Evolutionary conservation across 2,329 filamentous ascomycete species (phyloP), one percentile per base, ranked within the genome.

Genomic region (Cytospora schulzeri): DNA sequence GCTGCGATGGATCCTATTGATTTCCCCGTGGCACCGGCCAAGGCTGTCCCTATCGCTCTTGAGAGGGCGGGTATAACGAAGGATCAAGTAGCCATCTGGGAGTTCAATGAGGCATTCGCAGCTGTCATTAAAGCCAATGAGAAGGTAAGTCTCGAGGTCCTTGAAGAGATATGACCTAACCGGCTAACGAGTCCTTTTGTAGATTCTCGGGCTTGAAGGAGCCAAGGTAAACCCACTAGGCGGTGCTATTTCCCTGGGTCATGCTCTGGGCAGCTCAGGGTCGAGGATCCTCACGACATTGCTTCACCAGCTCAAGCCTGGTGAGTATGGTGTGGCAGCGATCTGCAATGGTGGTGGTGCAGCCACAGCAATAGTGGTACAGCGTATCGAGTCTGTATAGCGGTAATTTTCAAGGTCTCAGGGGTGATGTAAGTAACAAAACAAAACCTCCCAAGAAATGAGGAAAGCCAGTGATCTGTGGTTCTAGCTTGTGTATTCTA

Each of bases 101-200:
- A 98, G 76, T 97, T 99, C 78, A 99, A 99, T 77, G 95, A 99
- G 80, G 95, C 95, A 0, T 99, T 99, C 75, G 94, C 95, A 31
- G 92, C 91, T 5, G 93, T 97, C 33, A 95, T 97, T 77, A 93
- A 95, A 75, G 93, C 94, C 51, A 97, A 98, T 74, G 90, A 92
- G 72, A 93, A 96, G 86, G 89, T 89, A 72, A 67, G 70, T 62
- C 45, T 35, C n/a, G 17, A 22, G 24, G 28, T 61, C 31, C 57
- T 55, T 24, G 35, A 50, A 22, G 35, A 12, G 24, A n/a, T 9
- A n/a, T 28, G 3, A 12, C 15, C 14, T 26, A 15, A 19, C 14
- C 31, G 22, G 56, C 59, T 57, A 33, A 54, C 22, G 29, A 26
- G 11, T 52, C 45, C 17, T 22, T 24, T 15, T 9, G 1, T 29